Evolutionary conservation across 441 rosid species (phyloP).

Genomic region (Capsella rubella): DNA sequence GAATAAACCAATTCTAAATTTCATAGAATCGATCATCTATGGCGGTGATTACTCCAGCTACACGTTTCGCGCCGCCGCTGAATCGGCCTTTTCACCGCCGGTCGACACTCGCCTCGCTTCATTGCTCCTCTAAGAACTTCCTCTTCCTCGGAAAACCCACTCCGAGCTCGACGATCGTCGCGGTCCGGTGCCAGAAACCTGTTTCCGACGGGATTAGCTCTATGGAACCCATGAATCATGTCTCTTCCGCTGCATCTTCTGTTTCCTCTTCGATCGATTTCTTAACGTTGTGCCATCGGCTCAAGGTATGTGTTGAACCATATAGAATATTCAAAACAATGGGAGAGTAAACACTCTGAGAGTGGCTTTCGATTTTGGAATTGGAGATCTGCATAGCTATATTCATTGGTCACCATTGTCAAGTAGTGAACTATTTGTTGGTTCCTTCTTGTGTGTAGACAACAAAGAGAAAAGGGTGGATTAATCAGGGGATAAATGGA

Average conservation of each 20-base stretch:
- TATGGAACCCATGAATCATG: conserved; percentile 40
- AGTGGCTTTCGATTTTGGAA: conserved; percentile 12
- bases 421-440: conserved; percentile 9
- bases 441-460: conserved; percentile 47
- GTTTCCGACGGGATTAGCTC: conserved; percentile 46
- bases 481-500: conserved; percentile 70
- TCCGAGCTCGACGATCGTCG: conserved; percentile 48
- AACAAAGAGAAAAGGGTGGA: conserved; percentile 80
- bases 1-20: neutral
- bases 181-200: conserved; percentile 54
- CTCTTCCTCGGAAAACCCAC: conserved; percentile 42
- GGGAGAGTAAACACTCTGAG: neutral
- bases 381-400: neutral
- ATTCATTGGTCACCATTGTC: conserved; percentile 10
- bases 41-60: conserved; percentile 55
- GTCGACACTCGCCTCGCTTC: conserved; percentile 39
- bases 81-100: conserved; percentile 42
- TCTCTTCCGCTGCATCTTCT: conserved; percentile 38
- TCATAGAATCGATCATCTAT: conserved; percentile 23
- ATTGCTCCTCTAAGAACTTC: conserved; percentile 38
- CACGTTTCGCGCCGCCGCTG: conserved; percentile 45
- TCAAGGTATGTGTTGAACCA: conserved; percentile 52
- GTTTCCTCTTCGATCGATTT: conserved; percentile 59
- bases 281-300: conserved; percentile 67
- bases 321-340: neutral